Evolutionary conservation across 805 yeast genomes (phyloP).

Genomic region (Tetrapisispora pingtungensis): DNA sequence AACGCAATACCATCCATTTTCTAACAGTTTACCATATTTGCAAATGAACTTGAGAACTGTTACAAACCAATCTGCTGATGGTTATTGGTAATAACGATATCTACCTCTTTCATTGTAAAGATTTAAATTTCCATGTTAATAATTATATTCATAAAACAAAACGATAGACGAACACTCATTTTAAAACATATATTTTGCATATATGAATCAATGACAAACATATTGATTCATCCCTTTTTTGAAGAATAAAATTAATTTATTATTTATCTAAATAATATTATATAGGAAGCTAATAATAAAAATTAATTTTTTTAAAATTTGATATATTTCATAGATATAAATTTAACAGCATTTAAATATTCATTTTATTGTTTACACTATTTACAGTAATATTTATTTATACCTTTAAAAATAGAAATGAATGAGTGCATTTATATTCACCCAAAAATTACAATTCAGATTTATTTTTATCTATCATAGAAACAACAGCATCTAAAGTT

Average conservation of each 20-base stretch:
- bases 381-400: neutral
- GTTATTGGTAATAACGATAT: neutral
- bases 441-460: neutral
- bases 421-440: no score
- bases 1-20: constrained; percentile 3
- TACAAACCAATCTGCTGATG: constrained; percentile 12
- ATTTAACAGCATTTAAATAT: no score
- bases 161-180: neutral
- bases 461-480: neutral
- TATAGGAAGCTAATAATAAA: neutral
- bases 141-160: neutral
- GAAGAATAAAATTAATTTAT: neutral
- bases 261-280: neutral
- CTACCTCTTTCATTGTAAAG: neutral
- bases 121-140: neutral
- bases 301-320: neutral
- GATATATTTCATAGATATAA: no score
- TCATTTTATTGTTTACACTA: neutral
- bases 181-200: neutral
- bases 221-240: neutral
- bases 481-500: neutral
- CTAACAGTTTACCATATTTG: constrained; percentile 8
- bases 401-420: no score
- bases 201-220: neutral
- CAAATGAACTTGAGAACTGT: constrained; percentile 14